These are phyloP conservation scores for Elongisporangium senticosum DNA, from an alignment of 352 stramenopile species.

Conservation along the genomic window DNA sequence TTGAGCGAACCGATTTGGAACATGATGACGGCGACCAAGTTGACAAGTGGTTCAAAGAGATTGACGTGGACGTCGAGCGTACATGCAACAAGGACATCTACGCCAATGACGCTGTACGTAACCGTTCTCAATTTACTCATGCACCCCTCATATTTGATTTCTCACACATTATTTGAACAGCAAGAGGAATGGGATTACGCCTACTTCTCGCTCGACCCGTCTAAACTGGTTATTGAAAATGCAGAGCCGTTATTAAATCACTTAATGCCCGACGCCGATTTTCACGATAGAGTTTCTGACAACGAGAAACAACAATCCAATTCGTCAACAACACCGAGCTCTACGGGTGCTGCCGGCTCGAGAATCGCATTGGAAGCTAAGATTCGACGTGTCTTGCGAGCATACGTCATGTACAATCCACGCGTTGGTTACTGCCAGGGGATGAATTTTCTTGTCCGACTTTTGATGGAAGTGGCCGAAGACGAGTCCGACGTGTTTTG, in stretches of 20 bases:
- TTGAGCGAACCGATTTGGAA: constrained; percentile 3
- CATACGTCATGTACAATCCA: constrained; percentile 80
- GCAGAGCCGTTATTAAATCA: not conserved
- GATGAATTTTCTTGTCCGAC: constrained; percentile 81
- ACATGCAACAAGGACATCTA: constrained; percentile 64
- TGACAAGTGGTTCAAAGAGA: constrained; percentile 69
- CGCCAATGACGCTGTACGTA: constrained; percentile 19
- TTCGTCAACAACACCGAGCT: not conserved
- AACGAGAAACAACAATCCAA: not conserved
- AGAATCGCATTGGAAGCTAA: constrained; percentile 34
- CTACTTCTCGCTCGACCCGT: not conserved
- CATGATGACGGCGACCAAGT: constrained; percentile 49
- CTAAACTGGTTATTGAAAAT: not conserved
- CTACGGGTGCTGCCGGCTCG: not conserved
- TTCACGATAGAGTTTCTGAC: not conserved
- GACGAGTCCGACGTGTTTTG: constrained; percentile 79
- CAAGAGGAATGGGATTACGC: not conserved
- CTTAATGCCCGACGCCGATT: not conserved
- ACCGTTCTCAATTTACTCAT: not conserved
- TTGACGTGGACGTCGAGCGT: constrained; percentile 74
- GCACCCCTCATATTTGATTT: not conserved
- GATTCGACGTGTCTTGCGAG: constrained; percentile 70
- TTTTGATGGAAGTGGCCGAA: constrained; percentile 59
- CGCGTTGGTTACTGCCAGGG: constrained; percentile 82
- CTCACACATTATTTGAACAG: not conserved